A percentile compares a stretch with the other conserved stretches of the same genome.
phyloP scores from a whole-genome alignment of 306 rosid species.

The Cicer pinnatifidum region DNA sequence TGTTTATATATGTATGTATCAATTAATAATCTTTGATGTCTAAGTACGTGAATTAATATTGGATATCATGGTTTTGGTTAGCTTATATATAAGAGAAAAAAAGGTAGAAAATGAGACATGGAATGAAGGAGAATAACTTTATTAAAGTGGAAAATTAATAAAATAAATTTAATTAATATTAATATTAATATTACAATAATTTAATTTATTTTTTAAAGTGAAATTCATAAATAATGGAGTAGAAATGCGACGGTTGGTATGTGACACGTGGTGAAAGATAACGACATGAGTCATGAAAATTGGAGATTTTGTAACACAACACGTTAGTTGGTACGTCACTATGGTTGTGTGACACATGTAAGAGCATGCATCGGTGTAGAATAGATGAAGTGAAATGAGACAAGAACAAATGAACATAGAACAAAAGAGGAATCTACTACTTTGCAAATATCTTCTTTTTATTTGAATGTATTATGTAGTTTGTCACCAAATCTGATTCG shows the following conservation, averaged over 20 bases:
- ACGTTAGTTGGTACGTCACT: constrained; percentile 13
- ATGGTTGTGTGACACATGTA: constrained; percentile 37
- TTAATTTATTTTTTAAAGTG: too few relatives aligned
- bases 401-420: neutral
- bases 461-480: neutral
- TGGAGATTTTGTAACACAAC: constrained; percentile 27
- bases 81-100: constrained; percentile 8
- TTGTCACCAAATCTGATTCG: too few relatives aligned
- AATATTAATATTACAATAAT: too few relatives aligned
- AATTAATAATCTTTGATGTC: neutral
- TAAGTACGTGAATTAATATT: neutral
- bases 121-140: neutral
- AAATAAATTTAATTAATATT: too few relatives aligned
- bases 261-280: constrained; percentile 43
- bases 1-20: neutral
- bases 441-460: neutral
- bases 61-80: neutral
- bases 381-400: neutral
- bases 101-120: neutral
- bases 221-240: neutral
- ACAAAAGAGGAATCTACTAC: too few relatives aligned
- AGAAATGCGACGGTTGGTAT: neutral
- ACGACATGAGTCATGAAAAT: constrained; percentile 26
- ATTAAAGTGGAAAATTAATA: too few relatives aligned
- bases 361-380: neutral